Evolutionary conservation across 192 early-diverging fungal genomes (phyloP).

Genomic region (Ambispora gerdemannii): DNA sequence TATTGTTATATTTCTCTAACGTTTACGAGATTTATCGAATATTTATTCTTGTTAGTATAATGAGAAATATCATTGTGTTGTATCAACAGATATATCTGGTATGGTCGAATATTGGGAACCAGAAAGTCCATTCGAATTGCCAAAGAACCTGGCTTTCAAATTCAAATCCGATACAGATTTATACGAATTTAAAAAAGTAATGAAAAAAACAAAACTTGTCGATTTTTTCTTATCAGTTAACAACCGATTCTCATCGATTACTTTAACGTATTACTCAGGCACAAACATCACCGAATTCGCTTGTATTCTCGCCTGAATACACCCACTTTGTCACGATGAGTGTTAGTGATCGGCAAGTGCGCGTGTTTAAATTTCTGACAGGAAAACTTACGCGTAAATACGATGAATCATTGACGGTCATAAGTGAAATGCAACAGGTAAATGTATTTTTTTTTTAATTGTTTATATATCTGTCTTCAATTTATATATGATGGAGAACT

Average conservation of each 20-base stretch:
- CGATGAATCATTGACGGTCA: slow-evolving; percentile 81
- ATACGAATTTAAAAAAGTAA: slow-evolving; percentile 93
- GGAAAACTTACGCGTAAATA: slow-evolving; percentile 89
- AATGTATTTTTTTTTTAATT: neutral
- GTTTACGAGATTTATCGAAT: no score
- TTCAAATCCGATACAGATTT: slow-evolving; percentile 94
- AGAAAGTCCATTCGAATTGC: slow-evolving; percentile 62
- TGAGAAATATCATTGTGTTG: slow-evolving; percentile 64
- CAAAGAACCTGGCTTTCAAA: slow-evolving; percentile 64
- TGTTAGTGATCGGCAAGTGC: slow-evolving; percentile 75
- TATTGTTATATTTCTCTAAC: neutral
- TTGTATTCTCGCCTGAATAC: slow-evolving; percentile 79
- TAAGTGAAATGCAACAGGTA: slow-evolving; percentile 85
- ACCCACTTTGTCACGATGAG: slow-evolving; percentile 86
- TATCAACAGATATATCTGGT: slow-evolving; percentile 82
- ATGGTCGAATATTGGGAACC: slow-evolving; percentile 95
- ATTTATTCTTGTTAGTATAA: slow-evolving; percentile 69
- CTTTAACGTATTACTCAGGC: slow-evolving; percentile 35
- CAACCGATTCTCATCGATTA: neutral
- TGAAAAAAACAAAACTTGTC: neutral
- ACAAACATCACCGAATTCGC: slow-evolving; percentile 72
- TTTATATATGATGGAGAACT: no score
- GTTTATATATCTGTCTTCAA: no score
- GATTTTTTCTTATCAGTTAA: neutral
- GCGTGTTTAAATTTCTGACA: slow-evolving; percentile 78